Base-by-base conservation (phyloP, 306 rosid genomes). In the Castanea sativa region DNA sequence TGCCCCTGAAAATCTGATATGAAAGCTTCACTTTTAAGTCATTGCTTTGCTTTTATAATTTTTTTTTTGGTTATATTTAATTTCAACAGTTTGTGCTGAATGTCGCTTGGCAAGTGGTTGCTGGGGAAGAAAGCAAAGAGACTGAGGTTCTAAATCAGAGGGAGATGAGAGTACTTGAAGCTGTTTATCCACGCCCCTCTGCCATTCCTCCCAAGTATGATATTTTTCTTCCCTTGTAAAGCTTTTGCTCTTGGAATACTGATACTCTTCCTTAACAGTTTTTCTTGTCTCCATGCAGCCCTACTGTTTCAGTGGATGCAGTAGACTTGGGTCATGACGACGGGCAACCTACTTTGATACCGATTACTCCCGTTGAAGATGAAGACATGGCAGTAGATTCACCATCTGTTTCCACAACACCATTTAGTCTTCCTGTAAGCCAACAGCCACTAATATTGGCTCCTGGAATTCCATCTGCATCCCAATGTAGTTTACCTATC, bases 111-210 rank as follows among this genome's bases (percentile, higher is more conserved):
- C 92, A 76, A 88, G 97, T 94, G 76, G 98, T 86, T 80, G 90
- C 91, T 73, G 98, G 97, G 79, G 98, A 94, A 84, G 97, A 94
- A 87, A 92, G 97, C 86, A 77, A 84, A 71, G 96, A 94, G 81
- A 83, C 76, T 55, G 88, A 77, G 78, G 82, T 83, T 81, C 88
- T 92, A 89, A 78, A 80, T 81, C 90, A 89, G 77, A 92, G 98
- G 85, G 98, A 94, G 85, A 78, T 92, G 93, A 87, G 97, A 85
- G 93, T 92, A 56, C 91, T 94, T 21, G 98, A 94, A 89, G 98
- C 98, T 56, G 87, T 90, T 78, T 94, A 94, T 85, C 98, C 98
- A 27, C 91, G 97, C 12, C 85, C 87, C 27, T 92, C 98, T 49
- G 89, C 98, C 77, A 94, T 94, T 79, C 98, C 98, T 76, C 90